These are phyloP conservation scores for Rhodotorula sphaerocarpa DNA, from an alignment of 768 basidiomycete genomes.

Conservation along the genomic window DNA sequence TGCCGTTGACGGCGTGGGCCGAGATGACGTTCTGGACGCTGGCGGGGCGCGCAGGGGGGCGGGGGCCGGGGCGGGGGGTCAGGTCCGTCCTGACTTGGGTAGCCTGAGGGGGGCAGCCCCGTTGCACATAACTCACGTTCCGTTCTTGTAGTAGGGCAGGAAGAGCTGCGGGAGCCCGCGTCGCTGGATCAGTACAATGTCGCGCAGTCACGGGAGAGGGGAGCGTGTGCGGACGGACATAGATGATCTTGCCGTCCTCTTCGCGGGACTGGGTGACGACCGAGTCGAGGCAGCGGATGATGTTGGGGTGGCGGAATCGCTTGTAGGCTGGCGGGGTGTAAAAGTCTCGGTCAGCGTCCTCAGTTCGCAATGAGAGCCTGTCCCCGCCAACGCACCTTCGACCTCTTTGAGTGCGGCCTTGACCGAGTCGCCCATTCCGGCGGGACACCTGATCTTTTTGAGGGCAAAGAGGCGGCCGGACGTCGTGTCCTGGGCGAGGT, in stretches of 20 bases:
- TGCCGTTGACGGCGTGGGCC: slow-evolving; percentile 65
- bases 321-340: slow-evolving; percentile 76
- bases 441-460: slow-evolving; percentile 92
- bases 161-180: slow-evolving; percentile 88
- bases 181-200: too few relatives aligned
- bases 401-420: slow-evolving; percentile 54
- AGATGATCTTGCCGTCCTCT: slow-evolving; percentile 31
- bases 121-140: slow-evolving; percentile 26
- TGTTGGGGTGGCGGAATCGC: slow-evolving; percentile 92
- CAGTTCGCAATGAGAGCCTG: neutral
- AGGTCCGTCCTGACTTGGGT: too few relatives aligned
- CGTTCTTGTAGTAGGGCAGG: slow-evolving; percentile 79
- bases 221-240: slow-evolving; percentile 4
- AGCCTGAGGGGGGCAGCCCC: too few relatives aligned
- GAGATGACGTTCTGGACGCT: slow-evolving; percentile 95
- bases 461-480: slow-evolving; percentile 79
- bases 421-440: slow-evolving; percentile 68
- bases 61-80: too few relatives aligned
- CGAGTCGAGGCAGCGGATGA: slow-evolving; percentile 57
- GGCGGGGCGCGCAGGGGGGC: slow-evolving; percentile 47
- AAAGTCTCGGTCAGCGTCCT: too few relatives aligned
- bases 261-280: slow-evolving; percentile 22
- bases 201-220: neutral
- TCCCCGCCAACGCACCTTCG: slow-evolving; percentile 7
- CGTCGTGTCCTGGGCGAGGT: slow-evolving; percentile 41